Conservation (phyloP, 2,329 filamentous ascomycete species). For the Xylaria multiplex region DNA sequence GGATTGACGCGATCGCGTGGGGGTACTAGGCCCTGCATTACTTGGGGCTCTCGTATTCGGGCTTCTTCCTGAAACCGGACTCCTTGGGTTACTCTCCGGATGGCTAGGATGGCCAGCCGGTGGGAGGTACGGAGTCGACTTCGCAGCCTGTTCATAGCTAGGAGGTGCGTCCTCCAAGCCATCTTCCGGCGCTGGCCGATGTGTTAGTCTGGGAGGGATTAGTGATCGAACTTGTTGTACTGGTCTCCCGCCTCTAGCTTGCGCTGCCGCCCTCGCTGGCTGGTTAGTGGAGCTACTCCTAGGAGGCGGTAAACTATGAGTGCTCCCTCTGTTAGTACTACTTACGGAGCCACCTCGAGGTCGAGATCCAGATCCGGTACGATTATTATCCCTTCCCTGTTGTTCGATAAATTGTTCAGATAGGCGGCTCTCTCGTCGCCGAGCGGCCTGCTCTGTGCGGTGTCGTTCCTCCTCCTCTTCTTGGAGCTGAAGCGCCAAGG, state of each 20-base stretch:
- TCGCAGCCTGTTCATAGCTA: constrained; percentile 67
- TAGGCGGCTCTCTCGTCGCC: constrained; percentile 72
- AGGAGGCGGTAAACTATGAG: constrained; percentile 41
- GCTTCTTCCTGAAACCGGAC: constrained; percentile 38
- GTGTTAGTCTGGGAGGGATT: constrained; percentile 54
- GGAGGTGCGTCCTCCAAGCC: constrained; percentile 64
- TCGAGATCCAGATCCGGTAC: constrained; percentile 38
- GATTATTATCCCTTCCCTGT: constrained; percentile 57
- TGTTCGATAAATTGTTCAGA: constrained; percentile 77
- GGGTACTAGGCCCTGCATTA: constrained; percentile 41
- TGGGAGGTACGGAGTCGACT: constrained; percentile 62
- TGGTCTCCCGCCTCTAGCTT: constrained; percentile 42
- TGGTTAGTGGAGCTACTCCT: constrained; percentile 44
- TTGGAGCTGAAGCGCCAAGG: constrained; percentile 89
- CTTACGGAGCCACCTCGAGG: constrained; percentile 40
- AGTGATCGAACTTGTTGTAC: constrained; percentile 58
- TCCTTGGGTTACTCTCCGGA: constrained; percentile 52
- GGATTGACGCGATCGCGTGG: constrained; percentile 53
- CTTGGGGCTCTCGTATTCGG: constrained; percentile 29
- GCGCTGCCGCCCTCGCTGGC: constrained; percentile 35
- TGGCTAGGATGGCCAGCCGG: constrained; percentile 63
- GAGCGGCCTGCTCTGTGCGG: constrained; percentile 67
- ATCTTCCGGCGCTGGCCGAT: constrained; percentile 51
- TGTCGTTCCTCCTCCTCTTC: constrained; percentile 90
- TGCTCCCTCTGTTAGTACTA: constrained; percentile 35